A percentile compares a stretch with the other conserved stretches of the same genome.
Conservation (phyloP, 345 rosid genomes). For the Alliaria petiolata region DNA sequence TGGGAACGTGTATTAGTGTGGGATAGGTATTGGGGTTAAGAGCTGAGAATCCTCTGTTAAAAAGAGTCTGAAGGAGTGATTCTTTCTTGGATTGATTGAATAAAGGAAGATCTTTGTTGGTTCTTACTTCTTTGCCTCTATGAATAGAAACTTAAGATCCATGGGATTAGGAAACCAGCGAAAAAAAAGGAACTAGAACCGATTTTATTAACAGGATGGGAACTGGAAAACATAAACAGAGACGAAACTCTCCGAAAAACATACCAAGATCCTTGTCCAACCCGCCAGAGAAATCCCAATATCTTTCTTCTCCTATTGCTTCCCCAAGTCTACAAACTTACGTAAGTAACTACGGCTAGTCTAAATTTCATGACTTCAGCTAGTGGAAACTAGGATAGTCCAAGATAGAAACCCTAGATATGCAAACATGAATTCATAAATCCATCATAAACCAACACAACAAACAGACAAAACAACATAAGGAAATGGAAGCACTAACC, state of each 20-base stretch:
- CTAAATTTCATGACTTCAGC: slow-evolving; percentile 4
- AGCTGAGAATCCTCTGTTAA: background rate
- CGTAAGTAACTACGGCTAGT: background rate
- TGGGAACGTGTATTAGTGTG: background rate
- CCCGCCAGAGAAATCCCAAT: slow-evolving; percentile 1
- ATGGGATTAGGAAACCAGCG: background rate
- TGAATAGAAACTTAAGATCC: background rate
- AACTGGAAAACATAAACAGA: slow-evolving; percentile 9
- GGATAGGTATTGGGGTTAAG: background rate
- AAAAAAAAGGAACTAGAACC: background rate
- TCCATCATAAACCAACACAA: background rate
- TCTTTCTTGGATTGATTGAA: background rate
- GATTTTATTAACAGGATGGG: background rate
- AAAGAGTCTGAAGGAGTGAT: background rate
- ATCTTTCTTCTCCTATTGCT: background rate
- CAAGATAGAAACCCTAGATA: background rate
- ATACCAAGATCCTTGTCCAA: background rate
- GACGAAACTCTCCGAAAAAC: slow-evolving; percentile 1
- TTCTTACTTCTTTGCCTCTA: slow-evolving; percentile 7
- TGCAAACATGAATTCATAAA: background rate
- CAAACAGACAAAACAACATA: no score
- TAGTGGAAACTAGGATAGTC: slow-evolving; percentile 10
- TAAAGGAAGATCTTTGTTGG: background rate
- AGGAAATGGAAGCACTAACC: no score
- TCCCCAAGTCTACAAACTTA: background rate